phyloP scores from a whole-genome alignment of 2,329 filamentous ascomycete species.

The Elsinoe australis region DNA sequence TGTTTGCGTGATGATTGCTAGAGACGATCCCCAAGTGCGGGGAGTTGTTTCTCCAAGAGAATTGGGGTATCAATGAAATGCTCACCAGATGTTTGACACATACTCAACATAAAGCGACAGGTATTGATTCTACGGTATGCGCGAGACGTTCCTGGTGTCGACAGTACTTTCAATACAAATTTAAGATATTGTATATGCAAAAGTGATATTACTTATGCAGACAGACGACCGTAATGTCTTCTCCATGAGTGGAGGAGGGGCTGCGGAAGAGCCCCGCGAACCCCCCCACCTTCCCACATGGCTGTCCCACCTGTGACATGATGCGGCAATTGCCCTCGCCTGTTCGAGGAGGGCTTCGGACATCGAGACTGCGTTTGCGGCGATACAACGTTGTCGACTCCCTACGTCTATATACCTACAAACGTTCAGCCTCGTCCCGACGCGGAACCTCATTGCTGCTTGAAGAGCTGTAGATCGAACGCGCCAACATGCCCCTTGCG shows the following conservation, averaged over 20 bases:
- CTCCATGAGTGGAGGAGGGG: constrained; percentile 6
- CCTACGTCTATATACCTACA: too few species aligned
- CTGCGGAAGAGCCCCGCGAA: constrained; percentile 8
- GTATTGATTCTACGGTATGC: too few species aligned
- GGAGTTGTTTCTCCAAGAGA: constrained; percentile 5
- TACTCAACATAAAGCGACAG: too few species aligned
- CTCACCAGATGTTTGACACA: too few species aligned
- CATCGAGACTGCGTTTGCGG: constrained; percentile 1
- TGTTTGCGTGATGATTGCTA: neutral
- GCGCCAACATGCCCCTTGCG: constrained; percentile 6
- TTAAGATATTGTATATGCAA: too few species aligned
- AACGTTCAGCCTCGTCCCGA: too few species aligned
- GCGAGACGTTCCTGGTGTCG: too few species aligned
- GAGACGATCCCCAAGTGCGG: constrained; percentile 4
- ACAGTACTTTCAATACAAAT: too few species aligned
- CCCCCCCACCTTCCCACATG: constrained; percentile 1
- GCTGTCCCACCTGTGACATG: constrained; percentile 5
- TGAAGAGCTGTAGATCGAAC: neutral
- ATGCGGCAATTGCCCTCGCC: constrained; percentile 11
- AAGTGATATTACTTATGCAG: neutral
- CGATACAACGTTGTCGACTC: too few species aligned
- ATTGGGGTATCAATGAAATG: constrained; percentile 8
- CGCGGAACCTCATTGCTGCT: too few species aligned
- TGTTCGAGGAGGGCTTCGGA: neutral
- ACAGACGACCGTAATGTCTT: constrained; percentile 15